Evolutionary conservation across 176 grass and related monocot species (phyloP).

Genomic region (Chrysopogon serrulatus): DNA sequence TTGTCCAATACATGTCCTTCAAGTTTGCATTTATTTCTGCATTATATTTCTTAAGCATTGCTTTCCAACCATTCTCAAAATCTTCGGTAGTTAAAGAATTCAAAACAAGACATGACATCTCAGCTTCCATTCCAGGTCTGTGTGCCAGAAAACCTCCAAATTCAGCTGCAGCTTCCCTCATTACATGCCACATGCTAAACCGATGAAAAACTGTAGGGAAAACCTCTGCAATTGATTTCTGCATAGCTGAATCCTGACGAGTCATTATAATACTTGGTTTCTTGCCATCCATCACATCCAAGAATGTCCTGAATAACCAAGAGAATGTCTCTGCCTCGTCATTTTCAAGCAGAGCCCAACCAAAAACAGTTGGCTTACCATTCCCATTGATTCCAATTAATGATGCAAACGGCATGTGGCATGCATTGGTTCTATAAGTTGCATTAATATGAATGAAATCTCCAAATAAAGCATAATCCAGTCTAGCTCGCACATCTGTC

Average conservation of each 20-base stretch:
- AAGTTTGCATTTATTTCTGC: neutral
- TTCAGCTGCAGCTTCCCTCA: constrained; percentile 1
- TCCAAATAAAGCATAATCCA: constrained; percentile 18
- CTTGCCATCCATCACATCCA: constrained; percentile 17
- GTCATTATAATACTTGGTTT: constrained; percentile 20
- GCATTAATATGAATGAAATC: constrained; percentile 14
- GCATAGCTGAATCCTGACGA: constrained; percentile 15
- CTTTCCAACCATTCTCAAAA: constrained; percentile 12
- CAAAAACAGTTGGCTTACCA: constrained; percentile 7
- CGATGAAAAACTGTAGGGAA: constrained; percentile 7
- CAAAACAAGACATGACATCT: neutral
- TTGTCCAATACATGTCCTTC: constrained; percentile 14
- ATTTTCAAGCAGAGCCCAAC: constrained; percentile 10
- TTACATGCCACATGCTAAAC: constrained; percentile 29
- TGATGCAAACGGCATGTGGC: neutral
- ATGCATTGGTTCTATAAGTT: neutral
- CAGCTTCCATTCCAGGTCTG: neutral
- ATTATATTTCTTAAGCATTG: constrained; percentile 5
- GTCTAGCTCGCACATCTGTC: neutral
- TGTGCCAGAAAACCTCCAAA: neutral
- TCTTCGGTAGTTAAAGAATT: neutral
- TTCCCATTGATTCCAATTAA: constrained; percentile 13
- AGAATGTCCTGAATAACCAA: constrained; percentile 22
- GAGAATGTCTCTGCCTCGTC: neutral
- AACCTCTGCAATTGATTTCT: neutral